Percentiles rank a stretch among this genome's conserved stretches.
Conservation (phyloP, 768 basidiomycete genomes). For the Coprinellus micaceus region DNA sequence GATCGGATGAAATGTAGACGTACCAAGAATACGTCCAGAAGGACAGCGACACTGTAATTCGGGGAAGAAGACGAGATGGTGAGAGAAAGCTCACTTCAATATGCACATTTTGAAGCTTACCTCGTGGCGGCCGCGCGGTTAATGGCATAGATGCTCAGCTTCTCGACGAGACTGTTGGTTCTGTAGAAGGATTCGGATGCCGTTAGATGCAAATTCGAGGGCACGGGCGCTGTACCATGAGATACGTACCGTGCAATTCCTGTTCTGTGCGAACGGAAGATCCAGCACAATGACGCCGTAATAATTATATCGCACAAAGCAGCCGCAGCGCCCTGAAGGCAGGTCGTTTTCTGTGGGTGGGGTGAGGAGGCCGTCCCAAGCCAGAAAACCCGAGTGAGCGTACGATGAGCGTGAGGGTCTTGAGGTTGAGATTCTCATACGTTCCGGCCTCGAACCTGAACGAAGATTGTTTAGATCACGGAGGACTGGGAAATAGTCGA, state of each 20-base stretch:
- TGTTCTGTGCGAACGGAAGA: constrained; percentile 8
- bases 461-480: not conserved
- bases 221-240: too few relatives aligned
- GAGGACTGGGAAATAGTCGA: not conserved
- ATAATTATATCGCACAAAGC: constrained; percentile 10
- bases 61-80: not conserved
- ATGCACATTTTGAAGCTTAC: not conserved
- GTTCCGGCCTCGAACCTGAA: not conserved
- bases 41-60: constrained; percentile 1
- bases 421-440: not conserved
- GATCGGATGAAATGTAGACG: not conserved
- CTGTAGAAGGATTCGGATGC: not conserved
- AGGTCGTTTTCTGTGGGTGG: constrained; percentile 4
- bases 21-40: constrained; percentile 7
- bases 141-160: constrained; percentile 7
- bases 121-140: constrained; percentile 6
- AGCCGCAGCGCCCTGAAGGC: constrained; percentile 7
- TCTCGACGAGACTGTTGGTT: constrained; percentile 8
- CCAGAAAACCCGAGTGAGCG: not conserved
- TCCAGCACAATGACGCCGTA: constrained; percentile 6
- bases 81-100: not conserved
- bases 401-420: constrained; percentile 1
- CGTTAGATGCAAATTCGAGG: not conserved
- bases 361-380: not conserved
- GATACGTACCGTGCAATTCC: constrained; percentile 1